Conservation (phyloP, 2,329 filamentous ascomycete genomes). For the Sphaerulina vaccinii region DNA sequence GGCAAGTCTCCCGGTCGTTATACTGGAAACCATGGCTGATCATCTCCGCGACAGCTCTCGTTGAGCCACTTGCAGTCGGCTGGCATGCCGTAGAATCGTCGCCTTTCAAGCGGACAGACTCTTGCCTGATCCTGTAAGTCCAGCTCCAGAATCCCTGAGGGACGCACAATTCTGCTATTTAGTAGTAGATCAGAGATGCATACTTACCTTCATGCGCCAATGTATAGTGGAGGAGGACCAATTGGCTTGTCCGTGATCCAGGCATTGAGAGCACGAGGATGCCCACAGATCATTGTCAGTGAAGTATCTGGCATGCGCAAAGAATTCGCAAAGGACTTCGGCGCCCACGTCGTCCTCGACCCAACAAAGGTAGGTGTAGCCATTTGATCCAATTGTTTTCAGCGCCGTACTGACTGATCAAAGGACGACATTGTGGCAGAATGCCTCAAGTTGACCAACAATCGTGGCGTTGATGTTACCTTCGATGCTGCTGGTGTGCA, state of each 20-base stretch:
- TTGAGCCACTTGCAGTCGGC: constrained; percentile 56
- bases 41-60: constrained; percentile 45
- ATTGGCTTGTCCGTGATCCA: constrained; percentile 54
- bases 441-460: constrained; percentile 46
- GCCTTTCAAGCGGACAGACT: constrained; percentile 48
- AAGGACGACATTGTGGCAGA: constrained; percentile 49
- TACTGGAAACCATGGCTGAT: background rate
- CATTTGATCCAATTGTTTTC: constrained; percentile 38
- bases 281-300: constrained; percentile 53
- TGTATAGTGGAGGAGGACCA: constrained; percentile 47
- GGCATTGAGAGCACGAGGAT: constrained; percentile 45
- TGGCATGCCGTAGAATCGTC: constrained; percentile 57
- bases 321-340: constrained; percentile 52
- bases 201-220: too few species aligned
- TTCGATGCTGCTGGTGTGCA: constrained; percentile 57
- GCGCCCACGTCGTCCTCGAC: constrained; percentile 53
- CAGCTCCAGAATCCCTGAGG: too few species aligned
- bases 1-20: constrained; percentile 31
- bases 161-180: too few species aligned
- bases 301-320: constrained; percentile 51
- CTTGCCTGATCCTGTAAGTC: constrained; percentile 45
- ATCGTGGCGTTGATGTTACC: constrained; percentile 50
- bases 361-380: constrained; percentile 48
- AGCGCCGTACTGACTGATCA: constrained; percentile 49
- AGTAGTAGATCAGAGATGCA: too few species aligned